These are phyloP conservation scores for Microbotryomycetes sp. DNA, from an alignment of 1,284 basidiomycete genomes.

Conservation along the genomic window DNA sequence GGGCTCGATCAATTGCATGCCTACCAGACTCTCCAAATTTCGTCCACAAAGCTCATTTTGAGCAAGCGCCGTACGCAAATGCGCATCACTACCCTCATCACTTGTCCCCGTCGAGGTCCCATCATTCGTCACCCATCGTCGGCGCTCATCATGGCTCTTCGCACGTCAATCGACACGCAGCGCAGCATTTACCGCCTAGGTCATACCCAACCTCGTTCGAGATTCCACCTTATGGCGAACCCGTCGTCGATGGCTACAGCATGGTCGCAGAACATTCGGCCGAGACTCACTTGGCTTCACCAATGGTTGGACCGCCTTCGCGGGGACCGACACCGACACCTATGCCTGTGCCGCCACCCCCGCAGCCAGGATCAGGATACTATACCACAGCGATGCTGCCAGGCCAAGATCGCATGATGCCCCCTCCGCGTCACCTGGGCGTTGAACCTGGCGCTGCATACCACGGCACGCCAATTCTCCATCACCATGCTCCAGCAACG, in stretches of 20 bases:
- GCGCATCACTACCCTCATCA: no score
- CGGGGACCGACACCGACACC: background rate
- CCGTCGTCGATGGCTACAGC: background rate
- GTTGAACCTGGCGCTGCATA: background rate
- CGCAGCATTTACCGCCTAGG: background rate
- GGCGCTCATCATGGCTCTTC: background rate
- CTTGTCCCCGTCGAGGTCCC: background rate
- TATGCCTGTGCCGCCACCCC: background rate
- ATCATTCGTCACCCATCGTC: background rate
- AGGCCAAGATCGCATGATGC: background rate
- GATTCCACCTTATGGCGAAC: background rate
- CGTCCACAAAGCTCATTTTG: background rate
- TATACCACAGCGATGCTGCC: background rate
- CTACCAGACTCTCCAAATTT: background rate
- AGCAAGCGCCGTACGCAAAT: background rate
- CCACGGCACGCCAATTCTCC: background rate
- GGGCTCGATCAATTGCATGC: no score
- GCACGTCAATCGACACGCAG: no score
- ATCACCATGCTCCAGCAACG: background rate
- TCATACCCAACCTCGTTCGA: background rate
- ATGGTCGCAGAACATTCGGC: background rate
- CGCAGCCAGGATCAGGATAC: background rate
- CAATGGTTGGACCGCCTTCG: background rate
- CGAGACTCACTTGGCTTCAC: background rate
- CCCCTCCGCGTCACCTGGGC: background rate